Evolutionary conservation across 352 stramenopile species (phyloP).

Genomic region (Phytophthora fragariae): DNA sequence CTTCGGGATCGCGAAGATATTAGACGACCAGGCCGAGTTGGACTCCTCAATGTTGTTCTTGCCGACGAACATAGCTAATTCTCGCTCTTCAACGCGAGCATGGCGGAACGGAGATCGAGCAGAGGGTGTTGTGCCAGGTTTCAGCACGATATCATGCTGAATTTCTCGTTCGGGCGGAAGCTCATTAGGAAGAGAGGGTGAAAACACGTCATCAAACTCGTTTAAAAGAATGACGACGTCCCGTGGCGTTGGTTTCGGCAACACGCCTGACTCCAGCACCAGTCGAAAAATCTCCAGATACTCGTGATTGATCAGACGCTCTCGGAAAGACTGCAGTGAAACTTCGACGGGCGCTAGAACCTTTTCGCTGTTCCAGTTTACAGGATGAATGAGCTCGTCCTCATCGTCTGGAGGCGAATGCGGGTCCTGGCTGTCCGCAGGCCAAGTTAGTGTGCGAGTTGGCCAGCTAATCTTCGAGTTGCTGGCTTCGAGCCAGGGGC

Average conservation of each 20-base stretch:
- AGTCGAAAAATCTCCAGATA: constrained; percentile 8
- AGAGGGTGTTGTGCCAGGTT: neutral
- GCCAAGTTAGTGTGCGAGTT: neutral
- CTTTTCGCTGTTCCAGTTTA: neutral
- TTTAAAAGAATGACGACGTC: constrained; percentile 9
- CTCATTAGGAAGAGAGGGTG: constrained; percentile 6
- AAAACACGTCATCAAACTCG: constrained; percentile 12
- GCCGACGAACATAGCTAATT: constrained; percentile 10
- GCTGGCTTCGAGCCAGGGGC: neutral
- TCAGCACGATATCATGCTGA: constrained; percentile 15
- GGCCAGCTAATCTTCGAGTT: neutral
- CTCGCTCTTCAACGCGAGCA: constrained; percentile 1
- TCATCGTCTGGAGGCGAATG: neutral
- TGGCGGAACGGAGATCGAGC: constrained; percentile 13
- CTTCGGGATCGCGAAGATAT: constrained; percentile 9
- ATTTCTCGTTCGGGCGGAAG: constrained; percentile 8
- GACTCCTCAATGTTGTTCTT: constrained; percentile 18
- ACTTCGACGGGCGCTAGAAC: neutral
- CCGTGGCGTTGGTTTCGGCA: constrained; percentile 1
- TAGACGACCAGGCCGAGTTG: constrained; percentile 17
- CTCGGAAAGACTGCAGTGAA: constrained; percentile 2
- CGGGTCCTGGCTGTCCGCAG: neutral
- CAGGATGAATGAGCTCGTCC: neutral
- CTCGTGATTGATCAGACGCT: neutral
- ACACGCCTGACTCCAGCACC: neutral